phyloP scores from a whole-genome alignment of 129 eudicot species.

The Centrapalus pauciflorus region DNA sequence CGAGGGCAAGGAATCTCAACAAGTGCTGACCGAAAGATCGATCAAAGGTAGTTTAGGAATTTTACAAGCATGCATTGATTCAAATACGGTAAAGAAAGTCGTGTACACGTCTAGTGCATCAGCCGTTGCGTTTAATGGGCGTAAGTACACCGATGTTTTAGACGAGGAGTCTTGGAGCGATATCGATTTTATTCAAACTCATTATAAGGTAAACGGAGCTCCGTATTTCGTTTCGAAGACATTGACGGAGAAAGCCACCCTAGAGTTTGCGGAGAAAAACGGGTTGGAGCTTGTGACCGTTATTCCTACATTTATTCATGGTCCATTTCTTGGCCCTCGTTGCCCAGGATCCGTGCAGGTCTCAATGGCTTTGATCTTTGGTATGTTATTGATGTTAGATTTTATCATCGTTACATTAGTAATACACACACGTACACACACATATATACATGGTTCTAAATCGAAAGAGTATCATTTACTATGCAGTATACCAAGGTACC shows the following conservation, averaged over 20 bases:
- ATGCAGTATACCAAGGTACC: too few relatives aligned
- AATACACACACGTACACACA: too few relatives aligned
- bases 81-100: slow-evolving; percentile 47
- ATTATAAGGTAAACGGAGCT: not conserved
- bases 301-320: slow-evolving; percentile 38
- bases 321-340: slow-evolving; percentile 44
- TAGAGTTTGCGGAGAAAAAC: slow-evolving; percentile 41
- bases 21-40: slow-evolving; percentile 18
- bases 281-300: slow-evolving; percentile 47
- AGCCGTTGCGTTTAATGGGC: slow-evolving; percentile 13
- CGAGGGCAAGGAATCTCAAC: slow-evolving; percentile 18
- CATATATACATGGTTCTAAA: not conserved
- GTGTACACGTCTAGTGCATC: slow-evolving; percentile 44
- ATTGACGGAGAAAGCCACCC: slow-evolving; percentile 34
- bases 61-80: slow-evolving; percentile 39
- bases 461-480: not conserved
- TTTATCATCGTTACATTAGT: too few relatives aligned
- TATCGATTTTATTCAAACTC: slow-evolving; percentile 20
- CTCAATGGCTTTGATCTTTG: slow-evolving; percentile 43
- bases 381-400: slow-evolving; percentile 12
- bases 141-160: not conserved
- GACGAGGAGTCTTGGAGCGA: slow-evolving; percentile 53
- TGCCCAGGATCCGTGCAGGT: slow-evolving; percentile 33
- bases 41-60: slow-evolving; percentile 31
- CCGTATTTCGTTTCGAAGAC: slow-evolving; percentile 38